These are phyloP conservation scores for Jacaranda copaia DNA, from an alignment of 257 asterid species.

Conservation along the genomic window DNA sequence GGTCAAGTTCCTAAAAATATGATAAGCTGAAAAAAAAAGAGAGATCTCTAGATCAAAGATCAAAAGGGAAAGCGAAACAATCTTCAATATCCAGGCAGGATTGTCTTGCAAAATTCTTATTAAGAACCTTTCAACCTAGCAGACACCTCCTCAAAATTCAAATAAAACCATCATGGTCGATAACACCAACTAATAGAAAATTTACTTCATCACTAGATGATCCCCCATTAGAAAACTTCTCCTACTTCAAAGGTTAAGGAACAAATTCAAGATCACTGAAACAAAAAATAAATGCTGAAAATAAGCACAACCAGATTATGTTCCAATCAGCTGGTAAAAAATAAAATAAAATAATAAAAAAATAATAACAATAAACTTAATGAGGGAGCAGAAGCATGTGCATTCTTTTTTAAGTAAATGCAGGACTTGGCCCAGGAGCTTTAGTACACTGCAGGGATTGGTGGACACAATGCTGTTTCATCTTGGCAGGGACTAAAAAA, in stretches of 20 bases:
- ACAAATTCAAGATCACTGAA: neutral
- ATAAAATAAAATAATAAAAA: too few relatives aligned
- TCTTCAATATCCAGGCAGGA: conserved; percentile 3
- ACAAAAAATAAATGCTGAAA: conserved; percentile 1
- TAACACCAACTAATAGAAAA: conserved; percentile 3
- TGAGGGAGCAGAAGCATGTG: neutral
- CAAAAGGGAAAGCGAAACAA: neutral
- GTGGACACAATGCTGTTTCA: neutral
- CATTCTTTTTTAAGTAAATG: neutral
- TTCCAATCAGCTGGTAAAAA: conserved; percentile 3
- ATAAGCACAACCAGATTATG: neutral
- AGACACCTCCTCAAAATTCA: neutral
- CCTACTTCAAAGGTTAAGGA: neutral
- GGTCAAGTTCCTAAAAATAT: neutral
- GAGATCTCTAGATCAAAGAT: neutral
- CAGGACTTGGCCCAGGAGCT: neutral
- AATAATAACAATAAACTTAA: neutral
- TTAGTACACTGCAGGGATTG: neutral
- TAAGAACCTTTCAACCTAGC: conserved; percentile 4
- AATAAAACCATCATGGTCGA: conserved; percentile 2
- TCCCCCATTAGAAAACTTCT: conserved; percentile 7
- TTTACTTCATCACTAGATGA: neutral
- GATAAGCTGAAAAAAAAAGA: neutral
- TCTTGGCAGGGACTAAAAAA: neutral
- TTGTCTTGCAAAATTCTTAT: neutral